phyloP scores from a whole-genome alignment of 768 basidiomycete species.

The Crucibulum laeve region DNA sequence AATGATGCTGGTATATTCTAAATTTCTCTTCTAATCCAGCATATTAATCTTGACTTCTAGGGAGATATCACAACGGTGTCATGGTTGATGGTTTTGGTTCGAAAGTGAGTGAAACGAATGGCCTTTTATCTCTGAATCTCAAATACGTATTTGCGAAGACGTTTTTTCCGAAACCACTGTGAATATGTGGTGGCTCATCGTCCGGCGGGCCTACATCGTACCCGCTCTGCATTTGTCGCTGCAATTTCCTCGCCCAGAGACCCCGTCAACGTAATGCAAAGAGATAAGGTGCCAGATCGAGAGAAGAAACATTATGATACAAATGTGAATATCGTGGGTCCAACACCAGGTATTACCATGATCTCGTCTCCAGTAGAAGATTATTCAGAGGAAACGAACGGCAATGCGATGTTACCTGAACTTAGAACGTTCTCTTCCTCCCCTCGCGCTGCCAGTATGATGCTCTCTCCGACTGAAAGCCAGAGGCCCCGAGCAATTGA shows the following conservation, averaged over 20 bases:
- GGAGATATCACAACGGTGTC: conserved; percentile 49
- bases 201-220: conserved; percentile 13
- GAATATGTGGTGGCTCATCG: conserved; percentile 28
- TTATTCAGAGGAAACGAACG: neutral
- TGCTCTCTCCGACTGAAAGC: conserved; percentile 22
- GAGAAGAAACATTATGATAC: neutral
- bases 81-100: conserved; percentile 64
- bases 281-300: neutral
- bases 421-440: conserved; percentile 27
- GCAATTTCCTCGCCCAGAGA: conserved; percentile 31
- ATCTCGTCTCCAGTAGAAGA: too few species aligned
- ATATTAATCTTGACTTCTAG: conserved; percentile 14
- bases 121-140: neutral
- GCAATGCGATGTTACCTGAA: conserved; percentile 15
- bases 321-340: too few species aligned
- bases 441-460: conserved; percentile 19
- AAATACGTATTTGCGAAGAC: conserved; percentile 18
- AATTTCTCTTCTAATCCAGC: neutral
- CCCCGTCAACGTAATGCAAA: neutral
- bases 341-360: neutral
- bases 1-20: conserved; percentile 40
- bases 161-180: conserved; percentile 39
- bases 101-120: conserved; percentile 33
- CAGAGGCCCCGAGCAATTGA: too few species aligned
- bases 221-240: conserved; percentile 22